Conservation (phyloP, 495 filamentous ascomycete genomes). For the Neurospora sp. region DNA sequence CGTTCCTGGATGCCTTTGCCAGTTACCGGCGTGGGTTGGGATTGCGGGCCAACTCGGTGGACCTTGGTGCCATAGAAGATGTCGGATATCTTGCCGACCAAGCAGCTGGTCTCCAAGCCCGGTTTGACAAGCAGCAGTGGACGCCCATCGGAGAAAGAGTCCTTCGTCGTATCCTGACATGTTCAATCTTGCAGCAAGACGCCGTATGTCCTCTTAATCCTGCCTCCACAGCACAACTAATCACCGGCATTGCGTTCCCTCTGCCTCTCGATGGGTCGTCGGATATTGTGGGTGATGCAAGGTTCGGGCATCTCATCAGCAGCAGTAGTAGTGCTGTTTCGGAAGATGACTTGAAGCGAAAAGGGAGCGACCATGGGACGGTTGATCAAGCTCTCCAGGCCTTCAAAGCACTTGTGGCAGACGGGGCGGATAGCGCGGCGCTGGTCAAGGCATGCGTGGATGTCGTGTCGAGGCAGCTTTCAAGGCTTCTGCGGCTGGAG, state of each 20-base stretch:
- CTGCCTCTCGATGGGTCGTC: neutral
- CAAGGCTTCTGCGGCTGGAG: slow-evolving; percentile 5
- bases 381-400: neutral
- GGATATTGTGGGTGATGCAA: neutral
- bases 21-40: slow-evolving; percentile 13
- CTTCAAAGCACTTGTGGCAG: slow-evolving; percentile 1
- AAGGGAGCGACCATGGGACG: neutral
- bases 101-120: slow-evolving; percentile 1
- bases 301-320: slow-evolving; percentile 1
- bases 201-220: neutral
- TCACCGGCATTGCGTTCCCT: slow-evolving; percentile 20
- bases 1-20: slow-evolving; percentile 40
- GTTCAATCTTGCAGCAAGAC: slow-evolving; percentile 24
- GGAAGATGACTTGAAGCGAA: neutral
- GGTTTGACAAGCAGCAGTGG: slow-evolving; percentile 17
- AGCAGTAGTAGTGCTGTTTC: neutral
- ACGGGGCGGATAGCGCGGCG: neutral
- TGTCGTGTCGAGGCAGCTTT: neutral
- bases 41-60: slow-evolving; percentile 11
- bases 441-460: neutral
- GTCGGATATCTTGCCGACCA: slow-evolving; percentile 19
- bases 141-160: slow-evolving; percentile 21
- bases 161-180: slow-evolving; percentile 20
- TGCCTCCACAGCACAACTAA: slow-evolving; percentile 8
- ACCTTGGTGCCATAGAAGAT: slow-evolving; percentile 17